Base-by-base conservation (phyloP, 2,329 filamentous ascomycete genomes). In the Neophaeococcomyces aloes region DNA sequence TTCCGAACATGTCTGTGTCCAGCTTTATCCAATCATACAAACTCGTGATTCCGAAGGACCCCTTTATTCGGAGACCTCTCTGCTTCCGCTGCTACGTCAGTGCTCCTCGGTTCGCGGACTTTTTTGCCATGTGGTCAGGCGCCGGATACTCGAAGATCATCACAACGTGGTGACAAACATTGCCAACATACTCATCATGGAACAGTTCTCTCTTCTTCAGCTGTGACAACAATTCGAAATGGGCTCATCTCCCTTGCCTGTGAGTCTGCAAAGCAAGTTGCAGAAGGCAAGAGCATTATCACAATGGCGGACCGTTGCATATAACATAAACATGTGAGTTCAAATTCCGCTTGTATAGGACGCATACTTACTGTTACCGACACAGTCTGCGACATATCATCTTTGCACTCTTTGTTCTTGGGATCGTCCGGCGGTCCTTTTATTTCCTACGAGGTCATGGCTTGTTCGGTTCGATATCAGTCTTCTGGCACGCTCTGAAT, bases 391-490 rank as follows among this genome's bases (percentile, higher is more conserved):
- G 86, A 43, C 94, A 95, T 61, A 70, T 95, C 47, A 70, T 96
- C 56, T 94, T 96, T 64, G 72, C 88, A 59, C 75, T 94, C 55
- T 95, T 96, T 67, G 62, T 95, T 48, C 69, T 94, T 37, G 82
- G 88, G 60, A 83, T 87, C 72, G 76, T 82, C 25, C 84, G 86
- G 53, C 84, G 83, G 58, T 75, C 77, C 21, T 82, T 86, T 61
- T 83, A 86, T 68, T 85, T 91, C 59, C 74, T 96, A 54, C 86
- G 84, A 58, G 91, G 91, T 54, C 86, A 91, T 61, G 91, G 91
- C 53, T 63, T 91, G 56, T 66, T 94, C 59, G 89, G 89, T 51
- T 84, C 85, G 46, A 58, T 86, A 48, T 69, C 77, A 57, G 80
- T 89, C 63, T 65, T 84, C 50, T 95, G 91, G 69, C 68, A 71